These are phyloP conservation scores for Eustoma russellianum DNA, from an alignment of 257 asterid genomes.

Conservation along the genomic window DNA sequence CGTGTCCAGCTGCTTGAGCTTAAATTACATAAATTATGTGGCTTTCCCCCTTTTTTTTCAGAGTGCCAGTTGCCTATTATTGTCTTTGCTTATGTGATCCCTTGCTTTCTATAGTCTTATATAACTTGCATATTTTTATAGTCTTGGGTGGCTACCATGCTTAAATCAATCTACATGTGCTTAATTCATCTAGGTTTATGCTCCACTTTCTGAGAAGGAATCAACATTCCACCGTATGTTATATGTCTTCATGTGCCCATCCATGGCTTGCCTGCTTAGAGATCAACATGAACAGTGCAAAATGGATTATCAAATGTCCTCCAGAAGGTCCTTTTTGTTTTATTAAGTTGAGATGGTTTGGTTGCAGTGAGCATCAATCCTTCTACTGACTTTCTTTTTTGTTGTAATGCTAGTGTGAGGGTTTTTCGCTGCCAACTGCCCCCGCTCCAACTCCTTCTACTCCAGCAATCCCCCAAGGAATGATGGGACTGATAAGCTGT, in stretches of 20 bases:
- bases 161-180: too few species aligned
- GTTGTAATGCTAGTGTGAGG: constrained; percentile 43
- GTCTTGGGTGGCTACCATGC: too few species aligned
- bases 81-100: constrained; percentile 1
- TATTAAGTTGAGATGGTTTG: background rate
- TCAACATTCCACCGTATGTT: constrained; percentile 73
- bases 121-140: too few species aligned
- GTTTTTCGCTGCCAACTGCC: constrained; percentile 82
- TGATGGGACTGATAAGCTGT: constrained; percentile 57
- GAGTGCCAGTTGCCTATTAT: background rate
- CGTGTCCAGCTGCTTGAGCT: too few species aligned
- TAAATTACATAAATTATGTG: too few species aligned
- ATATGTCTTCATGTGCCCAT: constrained; percentile 72
- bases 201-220: constrained; percentile 62
- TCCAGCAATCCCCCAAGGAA: constrained; percentile 57
- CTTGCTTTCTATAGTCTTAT: too few species aligned
- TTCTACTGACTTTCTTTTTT: too few species aligned
- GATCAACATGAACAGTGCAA: constrained; percentile 96
- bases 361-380: background rate
- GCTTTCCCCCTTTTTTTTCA: too few species aligned
- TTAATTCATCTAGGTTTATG: constrained; percentile 50
- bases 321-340: constrained; percentile 44
- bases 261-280: constrained; percentile 75
- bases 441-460: constrained; percentile 56
- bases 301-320: constrained; percentile 40